phyloP scores from a whole-genome alignment of 495 filamentous ascomycete species.

The Aspergillus panamensis region DNA sequence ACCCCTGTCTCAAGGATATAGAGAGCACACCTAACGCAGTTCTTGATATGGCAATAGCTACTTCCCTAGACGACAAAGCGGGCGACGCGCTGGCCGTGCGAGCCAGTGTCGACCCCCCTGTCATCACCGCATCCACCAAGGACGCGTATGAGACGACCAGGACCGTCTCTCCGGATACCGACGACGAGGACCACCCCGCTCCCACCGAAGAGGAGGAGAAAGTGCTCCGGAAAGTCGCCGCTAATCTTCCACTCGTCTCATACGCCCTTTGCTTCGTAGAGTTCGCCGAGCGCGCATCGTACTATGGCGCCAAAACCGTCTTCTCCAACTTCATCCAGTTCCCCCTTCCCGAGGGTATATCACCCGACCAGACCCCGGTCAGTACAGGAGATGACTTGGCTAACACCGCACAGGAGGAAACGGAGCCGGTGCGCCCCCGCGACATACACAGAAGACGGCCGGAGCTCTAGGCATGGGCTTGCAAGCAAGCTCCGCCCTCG shows the following conservation, averaged over 20 bases:
- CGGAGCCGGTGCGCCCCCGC: constrained; percentile 57
- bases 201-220: constrained; percentile 56
- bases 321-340: constrained; percentile 59
- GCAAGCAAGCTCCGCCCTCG: constrained; percentile 55
- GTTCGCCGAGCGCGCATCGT: constrained; percentile 57
- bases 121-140: neutral
- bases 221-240: constrained; percentile 56
- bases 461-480: constrained; percentile 58
- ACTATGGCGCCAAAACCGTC: constrained; percentile 54
- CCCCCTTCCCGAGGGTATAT: constrained; percentile 43
- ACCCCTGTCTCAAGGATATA: neutral
- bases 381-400: neutral
- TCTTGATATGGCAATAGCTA: neutral
- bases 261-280: constrained; percentile 57
- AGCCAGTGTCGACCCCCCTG: neutral
- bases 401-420: constrained; percentile 46
- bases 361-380: neutral
- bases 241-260: constrained; percentile 42
- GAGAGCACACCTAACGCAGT: neutral
- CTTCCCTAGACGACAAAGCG: neutral
- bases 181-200: constrained; percentile 38
- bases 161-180: neutral
- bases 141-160: neutral
- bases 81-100: neutral
- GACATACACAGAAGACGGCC: constrained; percentile 51